A percentile compares a stretch with the other conserved stretches of the same genome.
Conservation (phyloP, 1,284 basidiomycete species). For the Sparassis latifolia region DNA sequence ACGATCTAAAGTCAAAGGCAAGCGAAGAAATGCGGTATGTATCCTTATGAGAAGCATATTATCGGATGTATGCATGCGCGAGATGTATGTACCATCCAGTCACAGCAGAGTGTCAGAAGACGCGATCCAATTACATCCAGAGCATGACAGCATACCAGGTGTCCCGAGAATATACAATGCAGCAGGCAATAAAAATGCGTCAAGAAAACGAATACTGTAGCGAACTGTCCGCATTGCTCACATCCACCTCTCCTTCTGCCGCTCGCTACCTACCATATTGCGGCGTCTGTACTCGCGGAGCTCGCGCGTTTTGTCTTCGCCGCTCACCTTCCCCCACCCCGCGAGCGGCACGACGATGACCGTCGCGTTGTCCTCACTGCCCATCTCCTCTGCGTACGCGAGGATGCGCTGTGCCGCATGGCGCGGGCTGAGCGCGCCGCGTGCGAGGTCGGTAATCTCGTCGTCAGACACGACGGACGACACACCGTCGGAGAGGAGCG, state of each 20-base stretch:
- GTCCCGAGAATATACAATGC: neutral
- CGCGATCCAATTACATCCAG: neutral
- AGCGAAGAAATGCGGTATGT: too few species aligned
- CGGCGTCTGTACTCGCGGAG: conserved; percentile 74
- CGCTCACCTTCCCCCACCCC: conserved; percentile 83
- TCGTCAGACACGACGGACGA: conserved; percentile 89
- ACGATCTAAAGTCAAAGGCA: too few species aligned
- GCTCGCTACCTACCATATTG: conserved; percentile 69
- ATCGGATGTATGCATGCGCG: neutral
- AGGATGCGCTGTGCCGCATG: conserved; percentile 81
- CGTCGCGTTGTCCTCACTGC: conserved; percentile 88
- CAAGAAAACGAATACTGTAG: neutral
- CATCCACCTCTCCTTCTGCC: conserved; percentile 63
- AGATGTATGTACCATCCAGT: neutral
- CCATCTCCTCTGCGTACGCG: conserved; percentile 86
- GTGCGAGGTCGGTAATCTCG: conserved; percentile 88
- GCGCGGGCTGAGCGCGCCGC: conserved; percentile 67
- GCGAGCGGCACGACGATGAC: conserved; percentile 89
- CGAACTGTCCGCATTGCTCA: conserved; percentile 2
- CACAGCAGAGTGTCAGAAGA: too few species aligned
- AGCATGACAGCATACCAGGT: neutral
- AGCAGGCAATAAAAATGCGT: too few species aligned
- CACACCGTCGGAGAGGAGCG: conserved; percentile 87
- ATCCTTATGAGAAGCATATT: neutral
- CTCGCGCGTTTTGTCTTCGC: conserved; percentile 75